phyloP scores from a whole-genome alignment of 495 filamentous ascomycete species.

The Penicillium lagena region DNA sequence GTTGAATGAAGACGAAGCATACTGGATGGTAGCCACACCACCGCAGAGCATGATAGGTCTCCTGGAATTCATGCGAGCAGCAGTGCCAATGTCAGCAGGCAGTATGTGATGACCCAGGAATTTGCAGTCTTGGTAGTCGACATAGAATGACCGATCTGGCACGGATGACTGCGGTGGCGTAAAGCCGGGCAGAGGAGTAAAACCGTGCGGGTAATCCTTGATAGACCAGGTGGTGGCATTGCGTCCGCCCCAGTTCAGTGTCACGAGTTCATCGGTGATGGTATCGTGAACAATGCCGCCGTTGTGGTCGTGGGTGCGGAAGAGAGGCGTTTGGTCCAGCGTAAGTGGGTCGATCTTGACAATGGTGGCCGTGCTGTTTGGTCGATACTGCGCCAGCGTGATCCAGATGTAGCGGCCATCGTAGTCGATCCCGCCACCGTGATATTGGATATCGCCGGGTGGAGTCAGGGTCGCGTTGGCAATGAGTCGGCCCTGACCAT shows the following conservation, averaged over 20 bases:
- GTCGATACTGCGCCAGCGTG: conserved; percentile 27
- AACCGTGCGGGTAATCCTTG: conserved; percentile 8
- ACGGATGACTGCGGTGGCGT: conserved; percentile 9
- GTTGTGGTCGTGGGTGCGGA: conserved; percentile 24
- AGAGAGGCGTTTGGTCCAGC: conserved; percentile 15
- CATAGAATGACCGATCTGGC: conserved; percentile 20
- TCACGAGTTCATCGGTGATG: conserved; percentile 17
- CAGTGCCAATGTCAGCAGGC: conserved; percentile 2
- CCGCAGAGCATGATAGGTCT: conserved; percentile 30
- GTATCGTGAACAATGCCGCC: conserved; percentile 28
- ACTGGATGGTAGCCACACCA: conserved; percentile 19
- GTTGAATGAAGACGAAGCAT: not conserved
- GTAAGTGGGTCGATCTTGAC: conserved; percentile 22
- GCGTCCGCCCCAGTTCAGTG: conserved; percentile 28
- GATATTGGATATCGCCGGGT: conserved; percentile 21
- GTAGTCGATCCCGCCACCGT: conserved; percentile 32
- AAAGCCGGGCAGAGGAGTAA: conserved; percentile 14
- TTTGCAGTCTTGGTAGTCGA: conserved; percentile 36
- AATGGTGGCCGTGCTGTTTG: conserved; percentile 29
- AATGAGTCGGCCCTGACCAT: conserved; percentile 21
- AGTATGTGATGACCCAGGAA: conserved; percentile 23
- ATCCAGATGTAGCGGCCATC: conserved; percentile 33
- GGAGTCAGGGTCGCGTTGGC: conserved; percentile 26
- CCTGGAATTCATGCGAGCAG: not conserved
- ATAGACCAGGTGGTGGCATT: conserved; percentile 23